Base-by-base conservation (phyloP, 106 monocot species). In the Dendrobium huoshanense region DNA sequence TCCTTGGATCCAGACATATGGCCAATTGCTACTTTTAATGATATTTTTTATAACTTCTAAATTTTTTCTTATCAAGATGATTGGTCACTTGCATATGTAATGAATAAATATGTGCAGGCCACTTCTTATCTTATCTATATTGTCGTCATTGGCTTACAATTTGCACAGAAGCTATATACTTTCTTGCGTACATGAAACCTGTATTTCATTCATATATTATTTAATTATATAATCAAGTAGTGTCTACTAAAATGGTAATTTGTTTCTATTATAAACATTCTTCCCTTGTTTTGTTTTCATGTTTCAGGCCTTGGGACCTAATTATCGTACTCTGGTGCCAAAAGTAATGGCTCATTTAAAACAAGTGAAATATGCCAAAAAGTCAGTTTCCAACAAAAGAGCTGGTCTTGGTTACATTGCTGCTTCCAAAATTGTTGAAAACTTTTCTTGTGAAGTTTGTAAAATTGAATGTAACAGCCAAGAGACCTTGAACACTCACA, bases 381-480 rank as follows among this genome's bases (percentile, higher is more conserved):
- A 42, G 7, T 13, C 44, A 20, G 0, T 4, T 44, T 37, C 17
- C 29, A 20, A 37, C 37, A 37, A 37, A 37, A 37, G 37, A 37
- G 37, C 37, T 37, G 37, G 37, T 2, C 37, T 37, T 37, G 37
- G 37, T 37, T 37, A 37, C 3, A 37, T 37, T 37, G 37, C 37
- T 4, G 15, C 70, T 31, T 2, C n/a, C 20, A 74, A 41, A 74
- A 5, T 20, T 20, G 74, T n/a, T 41, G 20, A 74, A 42, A 42
- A 43, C n/a, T 20, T 74, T 7, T 7, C 13, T 55, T 87, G 84
- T 54, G 84, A 88, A 9, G 76, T 88, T 56, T 88, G 88, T 59
- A 88, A 88, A 47, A 40, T 85, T 41, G 20, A 55, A 16, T 88
- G 85, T 51, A 85, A 85, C 77, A 79, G 75, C 22, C 79, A 79